These are phyloP conservation scores for Myrmaecium sp. DNA, from an alignment of 2,329 filamentous ascomycete genomes.

Conservation along the genomic window DNA sequence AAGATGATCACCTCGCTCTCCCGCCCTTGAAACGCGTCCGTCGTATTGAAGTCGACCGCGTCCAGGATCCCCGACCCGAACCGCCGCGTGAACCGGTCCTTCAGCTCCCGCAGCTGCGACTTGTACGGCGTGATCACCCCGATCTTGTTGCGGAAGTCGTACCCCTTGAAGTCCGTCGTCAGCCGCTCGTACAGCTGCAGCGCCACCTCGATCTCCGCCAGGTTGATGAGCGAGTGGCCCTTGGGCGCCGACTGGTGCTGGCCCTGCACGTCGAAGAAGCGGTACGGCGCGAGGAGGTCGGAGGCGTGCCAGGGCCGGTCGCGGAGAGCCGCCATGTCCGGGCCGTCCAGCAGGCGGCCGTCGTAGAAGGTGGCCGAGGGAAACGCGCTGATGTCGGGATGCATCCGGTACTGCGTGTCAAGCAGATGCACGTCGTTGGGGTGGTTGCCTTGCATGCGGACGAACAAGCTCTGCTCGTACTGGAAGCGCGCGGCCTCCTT, in stretches of 20 bases:
- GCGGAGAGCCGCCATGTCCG: conserved; percentile 62
- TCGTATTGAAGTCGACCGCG: conserved; percentile 92
- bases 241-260: conserved; percentile 64
- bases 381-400: conserved; percentile 86
- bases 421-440: conserved; percentile 78
- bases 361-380: conserved; percentile 90
- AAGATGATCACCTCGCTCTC: conserved; percentile 98
- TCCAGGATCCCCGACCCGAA: conserved; percentile 64
- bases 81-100: conserved; percentile 49
- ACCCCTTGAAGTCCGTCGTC: conserved; percentile 48
- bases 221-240: conserved; percentile 81
- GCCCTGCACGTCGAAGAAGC: conserved; percentile 93
- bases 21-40: conserved; percentile 91
- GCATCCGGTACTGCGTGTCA: conserved; percentile 99
- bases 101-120: conserved; percentile 70
- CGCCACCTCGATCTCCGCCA: conserved; percentile 71
- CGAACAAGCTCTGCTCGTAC: conserved; percentile 96
- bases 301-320: conserved; percentile 73
- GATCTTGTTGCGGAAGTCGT: conserved; percentile 65
- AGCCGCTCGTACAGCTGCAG: conserved; percentile 72
- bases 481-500: conserved; percentile 82
- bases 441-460: conserved; percentile 91
- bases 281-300: conserved; percentile 70
- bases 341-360: conserved; percentile 66
- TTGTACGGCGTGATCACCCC: conserved; percentile 98